Base-by-base conservation (phyloP, 148 eudicot species). In the Fagopyrum esculentum region DNA sequence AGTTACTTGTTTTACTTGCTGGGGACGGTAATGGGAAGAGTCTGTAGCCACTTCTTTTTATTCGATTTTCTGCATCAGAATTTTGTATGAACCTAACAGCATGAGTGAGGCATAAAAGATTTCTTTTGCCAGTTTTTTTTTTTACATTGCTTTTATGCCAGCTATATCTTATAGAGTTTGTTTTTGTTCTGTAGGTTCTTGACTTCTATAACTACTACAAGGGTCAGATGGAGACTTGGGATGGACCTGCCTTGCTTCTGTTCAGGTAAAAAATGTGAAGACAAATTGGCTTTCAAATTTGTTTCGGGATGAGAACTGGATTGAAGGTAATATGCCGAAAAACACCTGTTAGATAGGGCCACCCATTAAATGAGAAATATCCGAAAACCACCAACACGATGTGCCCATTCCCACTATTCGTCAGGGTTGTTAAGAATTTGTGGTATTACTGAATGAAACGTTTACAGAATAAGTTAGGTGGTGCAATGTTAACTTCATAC, bases 191-290 rank as follows among this genome's bases (percentile, higher is more conserved):
- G 9, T 60, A 95, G 99, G 93, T 85, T 74, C 78, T 81, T 71
- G 97, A 95, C 83, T 95, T 95, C 80, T 95, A 95, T 75, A 86
- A 95, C 80, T 95, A 92, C 78, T 95, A 95, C 89, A 95, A 95
- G 82, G 99, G 99, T 79, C 99, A 92, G 79, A 95, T 95, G 99
- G 99, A 95, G 85, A 84, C 99, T 59, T 95, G 99, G 99, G 99
- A 95, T 87, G 99, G 99, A 73, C 99, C 99, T 68, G 99, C 99
- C 72, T 90, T 95, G 68, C 97, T 95, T 78, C 80, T 95, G 79
- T 95, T 95, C 89, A 95, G 99, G 99, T 95, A 76, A 77, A 70
- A 35, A 26, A 43, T 71, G 55, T 40, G 46, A 43, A 66, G 71
- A 13, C 71, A 40, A 66, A 40, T 19, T 15, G 12, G 46, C 46